Conservation (phyloP, 768 basidiomycete species). For the Termitomyces eurrhizus region DNA sequence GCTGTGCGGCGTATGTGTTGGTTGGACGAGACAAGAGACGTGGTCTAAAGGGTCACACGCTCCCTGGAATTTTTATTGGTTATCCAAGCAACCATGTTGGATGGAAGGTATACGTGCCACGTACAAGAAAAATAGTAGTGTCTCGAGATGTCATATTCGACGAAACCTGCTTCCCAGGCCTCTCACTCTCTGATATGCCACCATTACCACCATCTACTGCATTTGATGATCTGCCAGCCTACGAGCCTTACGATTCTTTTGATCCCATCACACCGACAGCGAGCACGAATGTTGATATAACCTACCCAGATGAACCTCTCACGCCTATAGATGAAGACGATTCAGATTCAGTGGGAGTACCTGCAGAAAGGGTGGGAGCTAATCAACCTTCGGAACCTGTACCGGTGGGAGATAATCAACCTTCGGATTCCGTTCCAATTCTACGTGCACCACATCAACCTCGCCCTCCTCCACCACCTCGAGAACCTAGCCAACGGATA, state of each 20-base stretch:
- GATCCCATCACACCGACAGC: rapidly evolving
- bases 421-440: too few relatives aligned
- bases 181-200: too few relatives aligned
- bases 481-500: not conserved
- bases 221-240: not conserved
- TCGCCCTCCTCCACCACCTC: too few relatives aligned
- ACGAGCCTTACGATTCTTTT: too few relatives aligned
- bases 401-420: too few relatives aligned
- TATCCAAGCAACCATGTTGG: conserved; percentile 24
- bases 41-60: conserved; percentile 18
- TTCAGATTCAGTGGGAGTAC: not conserved
- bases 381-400: too few relatives aligned
- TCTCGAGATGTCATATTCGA: too few relatives aligned
- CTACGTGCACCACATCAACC: not conserved
- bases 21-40: conserved; percentile 26
- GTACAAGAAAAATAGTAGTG: too few relatives aligned
- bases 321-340: not conserved
- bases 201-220: not conserved
- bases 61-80: conserved; percentile 28
- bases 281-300: too few relatives aligned
- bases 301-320: not conserved
- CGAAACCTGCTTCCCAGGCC: too few relatives aligned
- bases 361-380: not conserved
- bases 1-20: too few relatives aligned
- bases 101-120: too few relatives aligned